A percentile compares a stretch with the other conserved stretches of the same genome.
Evolutionary conservation across 2,329 filamentous ascomycete species (phyloP).

Genomic region (Cercospora brassicicola): DNA sequence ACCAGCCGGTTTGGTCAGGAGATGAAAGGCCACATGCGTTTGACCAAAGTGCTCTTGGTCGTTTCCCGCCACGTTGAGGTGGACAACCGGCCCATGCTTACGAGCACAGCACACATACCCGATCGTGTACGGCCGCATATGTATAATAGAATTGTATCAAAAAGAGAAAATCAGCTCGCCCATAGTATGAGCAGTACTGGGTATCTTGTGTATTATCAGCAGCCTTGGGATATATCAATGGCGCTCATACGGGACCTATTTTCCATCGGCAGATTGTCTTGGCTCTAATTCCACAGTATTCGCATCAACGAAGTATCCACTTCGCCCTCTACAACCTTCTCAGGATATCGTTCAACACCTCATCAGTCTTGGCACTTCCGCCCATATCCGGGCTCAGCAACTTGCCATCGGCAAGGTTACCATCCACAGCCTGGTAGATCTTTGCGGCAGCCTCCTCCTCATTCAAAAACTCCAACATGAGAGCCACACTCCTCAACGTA

Average conservation of each 20-base stretch:
- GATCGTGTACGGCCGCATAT: background rate
- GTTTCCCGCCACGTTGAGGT: background rate
- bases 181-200: background rate
- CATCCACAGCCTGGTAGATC: constrained; percentile 92
- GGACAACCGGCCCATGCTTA: background rate
- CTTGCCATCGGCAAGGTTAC: constrained; percentile 78
- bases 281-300: background rate
- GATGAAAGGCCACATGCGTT: background rate
- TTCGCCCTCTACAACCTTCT: constrained; percentile 65
- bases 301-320: too few relatives aligned
- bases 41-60: background rate
- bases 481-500: constrained; percentile 81
- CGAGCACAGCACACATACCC: background rate
- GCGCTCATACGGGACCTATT: background rate
- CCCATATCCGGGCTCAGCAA: constrained; percentile 87
- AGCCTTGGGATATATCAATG: background rate
- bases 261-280: background rate
- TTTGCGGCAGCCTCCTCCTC: constrained; percentile 81
- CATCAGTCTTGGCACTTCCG: constrained; percentile 77
- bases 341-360: constrained; percentile 85
- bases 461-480: constrained; percentile 95
- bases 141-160: background rate
- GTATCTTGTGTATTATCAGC: background rate
- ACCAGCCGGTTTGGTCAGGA: background rate
- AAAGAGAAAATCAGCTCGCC: background rate